Conservation (phyloP, 305 asterid genomes). For the Solanum hybrid region DNA sequence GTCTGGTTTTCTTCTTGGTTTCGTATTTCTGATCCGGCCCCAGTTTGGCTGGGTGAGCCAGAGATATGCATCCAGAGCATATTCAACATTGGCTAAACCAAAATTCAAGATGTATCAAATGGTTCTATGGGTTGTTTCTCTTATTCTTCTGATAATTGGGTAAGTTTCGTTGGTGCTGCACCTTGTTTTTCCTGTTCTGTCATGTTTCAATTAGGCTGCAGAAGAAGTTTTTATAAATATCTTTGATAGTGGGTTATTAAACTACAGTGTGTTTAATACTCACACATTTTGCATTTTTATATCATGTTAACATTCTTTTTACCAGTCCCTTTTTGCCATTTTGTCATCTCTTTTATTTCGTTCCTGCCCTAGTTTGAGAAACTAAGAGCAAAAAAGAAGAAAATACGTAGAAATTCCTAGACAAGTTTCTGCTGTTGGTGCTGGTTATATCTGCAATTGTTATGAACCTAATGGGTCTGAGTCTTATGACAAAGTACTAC, state of each 20-base stretch:
- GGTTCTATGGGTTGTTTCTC: conserved; percentile 28
- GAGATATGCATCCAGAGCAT: conserved; percentile 21
- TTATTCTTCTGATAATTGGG: conserved; percentile 36
- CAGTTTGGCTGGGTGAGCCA: conserved; percentile 44
- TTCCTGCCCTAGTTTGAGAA: background rate
- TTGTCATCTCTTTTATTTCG: background rate
- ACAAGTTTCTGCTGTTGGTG: background rate
- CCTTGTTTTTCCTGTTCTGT: background rate
- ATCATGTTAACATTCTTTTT: background rate
- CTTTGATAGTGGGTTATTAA: background rate
- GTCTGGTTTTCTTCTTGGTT: conserved; percentile 43
- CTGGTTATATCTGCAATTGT: background rate
- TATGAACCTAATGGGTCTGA: background rate
- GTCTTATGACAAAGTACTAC: background rate
- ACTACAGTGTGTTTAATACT: background rate
- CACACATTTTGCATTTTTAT: background rate
- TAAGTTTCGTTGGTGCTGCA: conserved; percentile 13
- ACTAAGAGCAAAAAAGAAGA: background rate
- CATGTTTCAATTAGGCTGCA: background rate
- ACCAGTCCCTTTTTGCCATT: background rate
- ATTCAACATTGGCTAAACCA: conserved; percentile 14
- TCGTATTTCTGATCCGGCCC: conserved; percentile 40
- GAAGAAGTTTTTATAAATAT: background rate
- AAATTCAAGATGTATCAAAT: conserved; percentile 40
- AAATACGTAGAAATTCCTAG: background rate